Percentiles rank a stretch among this genome's conserved stretches.
These are phyloP conservation scores for Dissophora ornata DNA, from an alignment of 192 early-diverging fungal genomes.

Conservation along the genomic window DNA sequence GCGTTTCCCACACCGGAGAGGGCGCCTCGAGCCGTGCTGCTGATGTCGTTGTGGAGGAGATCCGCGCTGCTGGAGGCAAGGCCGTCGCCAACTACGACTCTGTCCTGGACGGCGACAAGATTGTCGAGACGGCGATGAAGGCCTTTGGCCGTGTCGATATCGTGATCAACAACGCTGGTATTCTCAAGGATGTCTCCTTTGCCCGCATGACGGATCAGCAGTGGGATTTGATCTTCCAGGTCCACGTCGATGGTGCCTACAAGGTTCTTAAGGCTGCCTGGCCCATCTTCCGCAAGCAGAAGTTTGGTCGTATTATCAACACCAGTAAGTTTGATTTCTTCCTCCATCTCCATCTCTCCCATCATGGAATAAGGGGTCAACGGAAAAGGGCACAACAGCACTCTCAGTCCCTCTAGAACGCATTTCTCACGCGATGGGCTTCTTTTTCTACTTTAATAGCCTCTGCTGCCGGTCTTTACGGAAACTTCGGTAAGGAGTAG, in stretches of 20 bases:
- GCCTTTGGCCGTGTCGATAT: slow-evolving; percentile 96
- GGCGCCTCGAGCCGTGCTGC: slow-evolving; percentile 83
- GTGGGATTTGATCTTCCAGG: slow-evolving; percentile 94
- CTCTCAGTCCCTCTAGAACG: no score
- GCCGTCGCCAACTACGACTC: slow-evolving; percentile 98
- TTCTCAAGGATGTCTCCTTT: slow-evolving; percentile 97
- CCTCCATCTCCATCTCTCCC: neutral
- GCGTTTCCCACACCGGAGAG: slow-evolving; percentile 80
- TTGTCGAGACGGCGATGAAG: slow-evolving; percentile 95
- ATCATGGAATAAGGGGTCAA: neutral
- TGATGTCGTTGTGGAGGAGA: slow-evolving; percentile 88
- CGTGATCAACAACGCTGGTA: slow-evolving; percentile 98
- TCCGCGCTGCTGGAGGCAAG: slow-evolving; percentile 85
- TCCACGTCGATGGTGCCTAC: slow-evolving; percentile 96
- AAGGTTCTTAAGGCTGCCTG: slow-evolving; percentile 97
- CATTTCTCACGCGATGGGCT: slow-evolving; percentile 3
- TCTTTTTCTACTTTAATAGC: slow-evolving; percentile 73
- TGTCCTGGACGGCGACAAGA: slow-evolving; percentile 97
- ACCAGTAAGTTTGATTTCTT: slow-evolving; percentile 34
- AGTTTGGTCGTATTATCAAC: slow-evolving; percentile 84
- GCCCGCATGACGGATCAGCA: slow-evolving; percentile 97
- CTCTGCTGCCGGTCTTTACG: slow-evolving; percentile 98
- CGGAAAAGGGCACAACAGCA: neutral
- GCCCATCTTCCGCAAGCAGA: slow-evolving; percentile 95
- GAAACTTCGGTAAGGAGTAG: slow-evolving; percentile 87